Percentiles rank a stretch among this genome's conserved stretches.
phyloP scores from a whole-genome alignment of 345 rosid genomes.

The Pelargonium nanum region DNA sequence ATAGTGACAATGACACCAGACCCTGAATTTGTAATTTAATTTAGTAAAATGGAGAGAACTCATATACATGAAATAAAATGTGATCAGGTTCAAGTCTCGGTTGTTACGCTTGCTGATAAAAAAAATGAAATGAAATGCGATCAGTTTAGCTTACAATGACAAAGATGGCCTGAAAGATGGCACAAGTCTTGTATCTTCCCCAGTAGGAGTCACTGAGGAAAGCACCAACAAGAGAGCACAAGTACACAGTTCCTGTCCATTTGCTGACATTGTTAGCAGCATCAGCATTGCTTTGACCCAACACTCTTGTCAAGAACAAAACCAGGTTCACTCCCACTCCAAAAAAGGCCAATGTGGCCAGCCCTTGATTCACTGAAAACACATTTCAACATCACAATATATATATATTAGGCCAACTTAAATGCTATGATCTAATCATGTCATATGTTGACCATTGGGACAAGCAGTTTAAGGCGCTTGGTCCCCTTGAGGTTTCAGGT shows the following conservation, averaged over 20 bases:
- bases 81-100: neutral
- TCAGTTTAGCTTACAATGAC: constrained; percentile 45
- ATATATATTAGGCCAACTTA: neutral
- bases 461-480: no score
- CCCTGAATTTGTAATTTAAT: no score
- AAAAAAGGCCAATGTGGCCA: constrained; percentile 89
- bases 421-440: no score
- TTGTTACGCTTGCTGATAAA: neutral
- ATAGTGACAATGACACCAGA: constrained; percentile 47
- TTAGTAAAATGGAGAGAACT: no score
- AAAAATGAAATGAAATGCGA: neutral
- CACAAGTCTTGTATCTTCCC: constrained; percentile 95
- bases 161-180: constrained; percentile 78
- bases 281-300: constrained; percentile 77
- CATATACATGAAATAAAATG: neutral
- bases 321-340: constrained; percentile 94
- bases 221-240: constrained; percentile 91
- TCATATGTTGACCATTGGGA: no score
- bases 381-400: no score
- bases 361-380: constrained; percentile 87
- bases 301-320: constrained; percentile 73
- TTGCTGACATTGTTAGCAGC: constrained; percentile 96
- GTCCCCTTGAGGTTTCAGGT: no score
- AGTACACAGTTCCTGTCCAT: constrained; percentile 97
- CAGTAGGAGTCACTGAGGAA: constrained; percentile 95